These are phyloP conservation scores for Meyerozyma carpophila DNA, from an alignment of 1,139 yeast genomes.

Conservation along the genomic window DNA sequence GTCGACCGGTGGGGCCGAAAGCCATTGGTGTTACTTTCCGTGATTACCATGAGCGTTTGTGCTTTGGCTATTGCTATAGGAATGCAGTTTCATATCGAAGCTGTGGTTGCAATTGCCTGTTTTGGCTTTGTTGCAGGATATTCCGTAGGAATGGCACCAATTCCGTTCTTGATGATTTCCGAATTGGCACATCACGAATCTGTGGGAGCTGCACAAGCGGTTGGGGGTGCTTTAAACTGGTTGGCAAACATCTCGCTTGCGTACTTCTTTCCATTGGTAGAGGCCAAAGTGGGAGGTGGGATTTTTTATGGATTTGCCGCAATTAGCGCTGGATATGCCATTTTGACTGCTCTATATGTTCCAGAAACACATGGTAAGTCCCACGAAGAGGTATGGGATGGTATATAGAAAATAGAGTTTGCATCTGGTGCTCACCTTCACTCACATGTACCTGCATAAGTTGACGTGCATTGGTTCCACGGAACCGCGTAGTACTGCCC, in stretches of 20 bases:
- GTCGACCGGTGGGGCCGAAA: conserved; percentile 16
- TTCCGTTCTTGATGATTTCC: conserved; percentile 26
- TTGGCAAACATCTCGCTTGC: conserved; percentile 16
- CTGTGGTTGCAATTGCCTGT: conserved; percentile 13
- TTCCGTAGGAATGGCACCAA: conserved; percentile 17
- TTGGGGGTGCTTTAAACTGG: conserved; percentile 19
- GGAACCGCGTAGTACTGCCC: background rate
- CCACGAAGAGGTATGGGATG: conserved; percentile 26
- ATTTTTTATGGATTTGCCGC: conserved; percentile 26
- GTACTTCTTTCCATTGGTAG: conserved; percentile 23
- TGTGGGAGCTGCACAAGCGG: conserved; percentile 16
- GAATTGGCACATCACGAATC: conserved; percentile 17
- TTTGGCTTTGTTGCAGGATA: conserved; percentile 17
- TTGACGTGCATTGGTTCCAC: background rate
- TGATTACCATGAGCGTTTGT: conserved; percentile 10
- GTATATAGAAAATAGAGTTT: background rate
- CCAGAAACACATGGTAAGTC: conserved; percentile 32
- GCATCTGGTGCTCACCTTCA: background rate
- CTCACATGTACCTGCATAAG: background rate
- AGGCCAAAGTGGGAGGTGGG: conserved; percentile 20
- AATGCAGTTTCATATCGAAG: conserved; percentile 6
- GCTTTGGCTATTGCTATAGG: conserved; percentile 13
- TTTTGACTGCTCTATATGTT: conserved; percentile 17
- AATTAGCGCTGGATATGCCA: conserved; percentile 17
- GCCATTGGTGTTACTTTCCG: conserved; percentile 14